A percentile compares a stretch with the other conserved stretches of the same genome.
Conservation (phyloP, 2,329 filamentous ascomycete genomes). For the Calycina herbarum region DNA sequence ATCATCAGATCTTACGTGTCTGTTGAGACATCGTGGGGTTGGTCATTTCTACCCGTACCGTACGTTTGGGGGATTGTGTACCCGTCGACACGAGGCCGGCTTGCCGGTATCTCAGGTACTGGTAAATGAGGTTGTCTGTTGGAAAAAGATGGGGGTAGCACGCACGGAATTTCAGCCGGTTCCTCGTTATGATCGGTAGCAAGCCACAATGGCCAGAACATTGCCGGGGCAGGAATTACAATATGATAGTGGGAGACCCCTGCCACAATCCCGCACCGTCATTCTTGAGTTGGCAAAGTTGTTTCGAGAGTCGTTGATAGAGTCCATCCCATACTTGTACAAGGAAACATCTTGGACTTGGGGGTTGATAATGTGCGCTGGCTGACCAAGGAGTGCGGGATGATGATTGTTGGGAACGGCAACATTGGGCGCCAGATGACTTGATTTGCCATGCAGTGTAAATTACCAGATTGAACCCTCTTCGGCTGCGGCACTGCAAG, state of each 20-base stretch:
- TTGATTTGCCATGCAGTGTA: neutral
- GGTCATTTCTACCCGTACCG: too few relatives aligned
- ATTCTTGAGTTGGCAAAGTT: neutral
- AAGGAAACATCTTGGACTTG: neutral
- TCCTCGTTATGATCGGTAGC: conserved; percentile 3
- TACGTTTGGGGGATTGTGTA: too few relatives aligned
- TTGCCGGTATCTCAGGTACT: too few relatives aligned
- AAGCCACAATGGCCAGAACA: neutral
- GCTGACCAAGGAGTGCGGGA: neutral
- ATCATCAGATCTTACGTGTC: too few relatives aligned
- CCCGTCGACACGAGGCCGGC: too few relatives aligned
- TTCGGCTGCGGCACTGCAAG: neutral
- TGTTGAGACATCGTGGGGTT: too few relatives aligned
- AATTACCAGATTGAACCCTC: conserved; percentile 3
- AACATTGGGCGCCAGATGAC: neutral
- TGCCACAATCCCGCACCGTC: neutral
- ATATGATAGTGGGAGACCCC: neutral
- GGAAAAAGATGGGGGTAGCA: too few relatives aligned
- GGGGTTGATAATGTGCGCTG: neutral
- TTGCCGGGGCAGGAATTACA: neutral
- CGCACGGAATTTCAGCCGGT: neutral
- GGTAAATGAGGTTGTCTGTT: too few relatives aligned
- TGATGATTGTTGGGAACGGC: neutral
- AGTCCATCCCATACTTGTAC: too few relatives aligned
- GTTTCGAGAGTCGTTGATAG: too few relatives aligned